Evolutionary conservation across 495 filamentous ascomycete species (phyloP), one percentile per base, ranked within the genome.

Genomic region (Annulohypoxylon bovei): DNA sequence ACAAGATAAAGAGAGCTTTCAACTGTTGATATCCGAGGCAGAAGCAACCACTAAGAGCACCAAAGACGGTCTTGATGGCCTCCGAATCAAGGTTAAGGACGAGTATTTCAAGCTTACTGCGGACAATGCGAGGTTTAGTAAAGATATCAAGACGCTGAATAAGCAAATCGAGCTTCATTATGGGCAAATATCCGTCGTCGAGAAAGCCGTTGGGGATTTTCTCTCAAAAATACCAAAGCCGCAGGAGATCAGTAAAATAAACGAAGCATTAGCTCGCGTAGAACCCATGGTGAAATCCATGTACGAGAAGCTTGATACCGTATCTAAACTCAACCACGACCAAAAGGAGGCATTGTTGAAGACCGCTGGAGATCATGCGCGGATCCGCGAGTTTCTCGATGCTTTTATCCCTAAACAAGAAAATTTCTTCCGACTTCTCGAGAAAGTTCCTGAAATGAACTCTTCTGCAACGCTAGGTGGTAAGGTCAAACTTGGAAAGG

Each of bases 121-220:
- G 9, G 70, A 72, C 27, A 68, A 68, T 9, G 54, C 25, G 3
- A 72, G 64, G 25, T 72, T 72, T 12, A 27, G 47, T n/a, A 72
- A 72, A 14, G 70, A 72, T 5, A 67, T 72, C 7, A 72, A 62
- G 42, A 57, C 47, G 0, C 16, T 72, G 14, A 68, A 49, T 16
- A 72, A 68, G 25, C 60, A 72, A 14, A 20, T 68, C 6, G 64
- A 62, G 30, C 54, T 16, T 0, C 60, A 72, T 40, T 18, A 33
- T 16, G 70, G 56, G 28, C 54, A 56, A 57, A 0, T 72, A 49
- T 23, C 40, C 0, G 12, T 14, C 20, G 55, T 72, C 8, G 65
- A 72, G 39, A 42, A 28, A 0, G 46, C 54, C 14, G 9, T 72
- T 14, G 40, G 30, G 1, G 22, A 35, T 22, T 57, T 68, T 22